A percentile compares a stretch with the other conserved stretches of the same genome.
phyloP scores from a whole-genome alignment of 2,329 filamentous ascomycete genomes.

The Alternaria sp. region DNA sequence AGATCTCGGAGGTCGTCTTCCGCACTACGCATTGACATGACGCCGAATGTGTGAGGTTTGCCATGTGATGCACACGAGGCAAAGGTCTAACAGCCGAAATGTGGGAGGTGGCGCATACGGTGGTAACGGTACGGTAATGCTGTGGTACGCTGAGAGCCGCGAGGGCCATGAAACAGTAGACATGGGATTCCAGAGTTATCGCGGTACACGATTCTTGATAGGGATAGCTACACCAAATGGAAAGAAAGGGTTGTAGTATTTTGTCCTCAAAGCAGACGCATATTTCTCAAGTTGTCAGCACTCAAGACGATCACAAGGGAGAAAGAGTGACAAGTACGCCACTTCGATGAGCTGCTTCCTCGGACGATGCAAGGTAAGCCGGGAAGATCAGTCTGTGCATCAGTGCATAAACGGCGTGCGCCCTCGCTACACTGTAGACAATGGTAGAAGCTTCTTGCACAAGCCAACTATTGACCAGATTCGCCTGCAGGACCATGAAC shows the following conservation, averaged over 20 bases:
- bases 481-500: not conserved
- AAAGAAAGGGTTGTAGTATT: not conserved
- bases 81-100: constrained; percentile 6
- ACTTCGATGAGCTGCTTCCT: constrained; percentile 4
- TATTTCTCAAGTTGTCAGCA: not conserved
- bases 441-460: constrained; percentile 10
- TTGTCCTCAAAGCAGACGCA: not conserved
- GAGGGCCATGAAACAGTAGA: not conserved
- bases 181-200: not conserved
- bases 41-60: constrained; percentile 9
- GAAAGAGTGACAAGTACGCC: constrained; percentile 1
- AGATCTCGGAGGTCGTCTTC: not conserved
- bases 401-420: not conserved
- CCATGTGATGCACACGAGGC: constrained; percentile 18
- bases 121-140: constrained; percentile 1
- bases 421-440: constrained; percentile 12
- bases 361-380: constrained; percentile 14
- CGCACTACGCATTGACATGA: constrained; percentile 1
- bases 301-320: not conserved
- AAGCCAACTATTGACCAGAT: not conserved
- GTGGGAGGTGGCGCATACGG: constrained; percentile 11
- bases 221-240: not conserved
- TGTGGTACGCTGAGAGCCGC: constrained; percentile 3
- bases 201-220: not conserved
- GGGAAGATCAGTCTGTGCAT: constrained; percentile 12